Base-by-base conservation (phyloP, 1,284 basidiomycete species). In the Ustilago loliicola region DNA sequence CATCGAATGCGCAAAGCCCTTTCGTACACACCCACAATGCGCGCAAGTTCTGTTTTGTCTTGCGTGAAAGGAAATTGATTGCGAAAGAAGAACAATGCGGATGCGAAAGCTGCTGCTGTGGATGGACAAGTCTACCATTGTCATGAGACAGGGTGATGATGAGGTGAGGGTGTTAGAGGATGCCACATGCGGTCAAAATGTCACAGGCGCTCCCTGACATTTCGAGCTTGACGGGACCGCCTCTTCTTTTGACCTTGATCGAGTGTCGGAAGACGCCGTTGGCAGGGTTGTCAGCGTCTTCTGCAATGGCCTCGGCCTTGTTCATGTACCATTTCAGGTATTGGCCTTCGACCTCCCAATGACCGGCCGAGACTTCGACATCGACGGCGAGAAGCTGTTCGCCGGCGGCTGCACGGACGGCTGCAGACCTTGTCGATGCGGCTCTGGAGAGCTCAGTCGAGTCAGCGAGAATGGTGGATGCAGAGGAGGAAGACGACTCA, bases 261-360 rank as follows among this genome's bases (percentile, higher is more conserved):
- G 74, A 72, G 47, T 77, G 74, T 32, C 74, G 61, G 53, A 76
- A 71, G 23, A 62, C 54, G 6, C 68, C 65, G 15, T 70, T 30
- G 38, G 69, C 29, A 29, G 61, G 53, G 15, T 56, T 61, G 19
- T 45, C 65, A 4, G 65, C 65, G n/a, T 76, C 61, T 29, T 68
- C 58, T 11, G 73, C 68, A 40, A 76, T 76, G 17, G 73, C 73
- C 30, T 76, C 61, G 17, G 68, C 55, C 36, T 61, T 72, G 58
- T 55, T 63, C 25, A 97, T 96, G 89, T 91, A 95, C 96, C 96
- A 98, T 77, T 89, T 89, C 61, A 98, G 86, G 40, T 88, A 90
- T 87, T 90, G 89, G 2, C 93, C 94, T 9, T 90, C 88, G 9
- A 93, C 88, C 69, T 89, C 89, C 88, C 90, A 94, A 42, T 88